These are phyloP conservation scores for Flaveria ramosissima DNA, from an alignment of 129 eudicot genomes.

Conservation along the genomic window DNA sequence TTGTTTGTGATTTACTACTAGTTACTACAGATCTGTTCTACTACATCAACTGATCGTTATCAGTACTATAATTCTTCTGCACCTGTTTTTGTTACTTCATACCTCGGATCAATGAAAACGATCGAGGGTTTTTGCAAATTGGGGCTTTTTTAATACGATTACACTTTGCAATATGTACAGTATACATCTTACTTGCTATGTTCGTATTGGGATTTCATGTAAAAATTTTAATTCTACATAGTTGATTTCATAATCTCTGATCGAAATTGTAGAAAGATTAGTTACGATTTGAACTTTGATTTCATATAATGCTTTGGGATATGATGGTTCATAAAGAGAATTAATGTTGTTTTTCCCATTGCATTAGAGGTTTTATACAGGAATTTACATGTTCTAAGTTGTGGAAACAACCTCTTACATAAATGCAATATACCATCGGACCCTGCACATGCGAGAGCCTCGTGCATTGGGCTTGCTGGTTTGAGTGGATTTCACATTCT, in stretches of 20 bases:
- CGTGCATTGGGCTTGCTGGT: no score
- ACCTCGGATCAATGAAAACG: slow-evolving; percentile 11
- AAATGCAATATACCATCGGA: no score
- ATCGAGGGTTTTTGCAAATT: slow-evolving; percentile 23
- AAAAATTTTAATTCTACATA: background rate
- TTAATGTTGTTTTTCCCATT: background rate
- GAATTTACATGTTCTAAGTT: no score
- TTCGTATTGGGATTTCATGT: background rate
- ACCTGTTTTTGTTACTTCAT: background rate
- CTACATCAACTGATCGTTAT: slow-evolving; percentile 10
- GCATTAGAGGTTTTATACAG: background rate
- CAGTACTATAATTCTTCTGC: background rate
- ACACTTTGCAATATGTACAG: background rate
- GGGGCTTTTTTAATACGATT: background rate
- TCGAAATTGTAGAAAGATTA: background rate
- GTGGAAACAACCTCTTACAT: no score
- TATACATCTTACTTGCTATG: background rate
- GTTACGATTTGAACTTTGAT: background rate
- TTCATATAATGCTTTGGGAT: background rate
- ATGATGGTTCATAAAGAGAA: background rate
- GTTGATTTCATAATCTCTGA: slow-evolving; percentile 11
- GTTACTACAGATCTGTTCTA: slow-evolving; percentile 16
- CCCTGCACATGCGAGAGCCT: no score
- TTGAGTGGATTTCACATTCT: background rate
- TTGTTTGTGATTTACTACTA: background rate